phyloP scores from a whole-genome alignment of 192 early-diverging fungal species.

The Coemansia sp. region DNA sequence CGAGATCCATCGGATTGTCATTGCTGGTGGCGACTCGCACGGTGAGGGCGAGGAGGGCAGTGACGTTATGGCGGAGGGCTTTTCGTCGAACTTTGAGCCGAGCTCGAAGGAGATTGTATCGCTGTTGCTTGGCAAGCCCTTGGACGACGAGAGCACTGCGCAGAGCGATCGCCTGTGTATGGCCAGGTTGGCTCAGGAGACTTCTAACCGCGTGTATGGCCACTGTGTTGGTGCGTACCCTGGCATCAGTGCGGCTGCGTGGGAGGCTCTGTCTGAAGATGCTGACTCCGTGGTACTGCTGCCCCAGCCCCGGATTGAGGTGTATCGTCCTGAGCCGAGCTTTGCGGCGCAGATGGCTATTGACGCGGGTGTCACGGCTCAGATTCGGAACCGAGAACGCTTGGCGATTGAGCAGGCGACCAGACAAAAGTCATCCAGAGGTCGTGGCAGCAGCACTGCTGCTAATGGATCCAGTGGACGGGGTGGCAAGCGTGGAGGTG shows the following conservation, averaged over 20 bases:
- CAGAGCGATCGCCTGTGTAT: constrained; percentile 31
- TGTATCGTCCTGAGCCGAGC: neutral
- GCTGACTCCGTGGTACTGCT: constrained; percentile 29
- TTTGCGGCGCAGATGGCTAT: constrained; percentile 15
- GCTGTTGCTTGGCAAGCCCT: constrained; percentile 75
- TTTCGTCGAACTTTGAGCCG: constrained; percentile 64
- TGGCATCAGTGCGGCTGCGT: constrained; percentile 10
- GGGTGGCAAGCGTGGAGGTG: constrained; percentile 35
- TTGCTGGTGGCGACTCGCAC: constrained; percentile 86
- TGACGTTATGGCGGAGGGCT: constrained; percentile 21
- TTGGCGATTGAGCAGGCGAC: constrained; percentile 7
- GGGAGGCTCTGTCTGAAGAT: constrained; percentile 1
- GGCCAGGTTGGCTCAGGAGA: constrained; percentile 44
- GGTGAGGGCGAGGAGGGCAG: constrained; percentile 31
- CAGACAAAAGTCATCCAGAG: constrained; percentile 23
- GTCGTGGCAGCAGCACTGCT: constrained; percentile 22
- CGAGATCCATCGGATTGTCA: constrained; percentile 92
- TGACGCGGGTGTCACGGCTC: constrained; percentile 32
- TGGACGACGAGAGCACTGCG: constrained; percentile 35
- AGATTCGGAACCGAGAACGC: constrained; percentile 27
- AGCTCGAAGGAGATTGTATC: constrained; percentile 90
- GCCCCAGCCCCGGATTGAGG: constrained; percentile 28
- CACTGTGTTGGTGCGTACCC: constrained; percentile 26
- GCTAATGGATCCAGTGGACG: constrained; percentile 18
- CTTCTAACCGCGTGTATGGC: constrained; percentile 50